These are phyloP conservation scores for Penicillium coprophilum DNA, from an alignment of 495 filamentous ascomycete genomes.

Conservation along the genomic window DNA sequence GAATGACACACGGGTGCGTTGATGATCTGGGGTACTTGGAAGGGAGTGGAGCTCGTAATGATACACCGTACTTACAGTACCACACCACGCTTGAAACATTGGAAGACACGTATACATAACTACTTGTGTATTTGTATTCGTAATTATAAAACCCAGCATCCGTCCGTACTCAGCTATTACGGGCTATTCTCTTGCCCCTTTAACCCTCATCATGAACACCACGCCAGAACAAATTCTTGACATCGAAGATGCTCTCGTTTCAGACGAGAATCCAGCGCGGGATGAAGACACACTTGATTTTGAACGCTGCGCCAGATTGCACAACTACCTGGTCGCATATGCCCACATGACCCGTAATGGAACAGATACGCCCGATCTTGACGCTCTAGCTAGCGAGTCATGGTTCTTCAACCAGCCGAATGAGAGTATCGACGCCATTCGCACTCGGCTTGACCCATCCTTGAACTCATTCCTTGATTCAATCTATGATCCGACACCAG, in stretches of 20 bases:
- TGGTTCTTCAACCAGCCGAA: not conserved
- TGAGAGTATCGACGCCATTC: not conserved
- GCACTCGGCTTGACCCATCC: not conserved
- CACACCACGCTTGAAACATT: not conserved
- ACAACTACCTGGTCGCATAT: constrained; percentile 1
- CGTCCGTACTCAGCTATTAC: not conserved
- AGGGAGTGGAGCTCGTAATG: not conserved
- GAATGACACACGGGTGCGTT: too few relatives aligned
- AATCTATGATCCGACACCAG: too few relatives aligned
- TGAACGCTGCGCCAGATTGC: constrained; percentile 1
- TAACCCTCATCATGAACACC: constrained; percentile 5
- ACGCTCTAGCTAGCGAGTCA: not conserved
- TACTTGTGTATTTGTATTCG: not conserved
- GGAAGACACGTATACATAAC: too few relatives aligned
- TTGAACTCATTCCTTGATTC: not conserved
- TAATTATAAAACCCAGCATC: not conserved
- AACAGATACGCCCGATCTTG: not conserved
- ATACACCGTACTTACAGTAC: not conserved
- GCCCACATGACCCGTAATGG: not conserved
- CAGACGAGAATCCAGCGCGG: constrained; percentile 1
- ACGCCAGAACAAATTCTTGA: constrained; percentile 1
- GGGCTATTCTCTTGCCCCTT: not conserved
- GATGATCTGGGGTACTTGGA: too few relatives aligned
- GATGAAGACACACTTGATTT: not conserved
- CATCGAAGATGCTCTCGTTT: constrained; percentile 1